Evolutionary conservation across 1,284 basidiomycete genomes (phyloP).

Genomic region (Fomitopsis betulina): DNA sequence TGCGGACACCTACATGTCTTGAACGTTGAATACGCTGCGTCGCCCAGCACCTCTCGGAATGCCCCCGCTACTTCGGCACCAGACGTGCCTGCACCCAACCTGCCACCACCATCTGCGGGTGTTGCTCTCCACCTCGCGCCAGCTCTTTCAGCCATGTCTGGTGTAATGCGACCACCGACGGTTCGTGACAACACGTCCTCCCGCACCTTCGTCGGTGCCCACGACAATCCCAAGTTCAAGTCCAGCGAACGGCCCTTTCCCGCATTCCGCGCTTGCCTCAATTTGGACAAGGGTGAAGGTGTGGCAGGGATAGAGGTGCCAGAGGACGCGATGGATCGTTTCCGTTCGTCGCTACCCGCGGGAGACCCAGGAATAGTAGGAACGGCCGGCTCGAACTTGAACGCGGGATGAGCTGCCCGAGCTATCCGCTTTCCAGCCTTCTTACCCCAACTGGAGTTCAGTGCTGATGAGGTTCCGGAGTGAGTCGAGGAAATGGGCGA

Average conservation of each 20-base stretch:
- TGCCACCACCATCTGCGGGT: conserved; percentile 26
- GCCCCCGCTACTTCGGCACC: conserved; percentile 52
- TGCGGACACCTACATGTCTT: conserved; percentile 54
- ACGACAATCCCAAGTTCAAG: conserved; percentile 54
- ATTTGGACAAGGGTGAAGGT: conserved; percentile 32
- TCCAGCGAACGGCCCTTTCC: conserved; percentile 64
- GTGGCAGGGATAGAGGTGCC: conserved; percentile 1
- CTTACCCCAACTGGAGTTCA: conserved; percentile 24
- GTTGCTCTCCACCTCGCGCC: conserved; percentile 27
- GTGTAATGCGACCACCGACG: conserved; percentile 1
- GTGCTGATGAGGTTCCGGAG: conserved; percentile 21
- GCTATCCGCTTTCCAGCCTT: conserved; percentile 22
- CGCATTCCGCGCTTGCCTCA: conserved; percentile 32
- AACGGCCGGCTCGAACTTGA: conserved; percentile 39
- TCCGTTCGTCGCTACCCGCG: conserved; percentile 19
- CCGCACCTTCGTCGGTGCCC: conserved; percentile 62
- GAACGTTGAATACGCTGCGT: conserved; percentile 58
- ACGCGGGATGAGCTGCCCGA: conserved; percentile 29
- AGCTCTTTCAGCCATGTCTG: conserved; percentile 11
- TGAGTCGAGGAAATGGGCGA: conserved; percentile 24
- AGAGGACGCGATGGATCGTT: conserved; percentile 7
- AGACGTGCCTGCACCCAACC: conserved; percentile 34
- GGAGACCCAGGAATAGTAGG: conserved; percentile 36
- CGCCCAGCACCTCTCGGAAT: conserved; percentile 58
- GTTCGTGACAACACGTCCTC: conserved; percentile 56